Evolutionary conservation across 345 rosid genomes (phyloP).

Genomic region (Abelmoschus esculentus): DNA sequence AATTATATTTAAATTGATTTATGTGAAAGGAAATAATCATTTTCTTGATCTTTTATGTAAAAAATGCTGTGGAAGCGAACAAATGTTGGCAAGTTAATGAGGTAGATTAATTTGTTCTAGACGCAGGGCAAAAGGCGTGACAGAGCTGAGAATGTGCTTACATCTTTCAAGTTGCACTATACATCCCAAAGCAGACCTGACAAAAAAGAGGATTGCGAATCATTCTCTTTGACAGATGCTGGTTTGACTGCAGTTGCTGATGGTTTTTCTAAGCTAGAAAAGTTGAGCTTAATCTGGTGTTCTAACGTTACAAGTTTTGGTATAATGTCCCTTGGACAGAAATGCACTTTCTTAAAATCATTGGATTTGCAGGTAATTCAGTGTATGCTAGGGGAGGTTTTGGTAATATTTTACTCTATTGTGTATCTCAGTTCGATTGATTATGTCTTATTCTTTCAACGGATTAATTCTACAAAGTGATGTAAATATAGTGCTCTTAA

Average conservation of each 20-base stretch:
- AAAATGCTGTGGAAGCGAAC: background rate
- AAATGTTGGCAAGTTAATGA: background rate
- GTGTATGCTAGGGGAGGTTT: background rate
- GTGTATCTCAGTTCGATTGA: background rate
- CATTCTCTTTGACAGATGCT: constrained; percentile 54
- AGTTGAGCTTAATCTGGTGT: constrained; percentile 84
- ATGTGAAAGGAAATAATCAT: too few relatives aligned
- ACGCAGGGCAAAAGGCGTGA: constrained; percentile 47
- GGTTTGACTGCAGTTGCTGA: constrained; percentile 58
- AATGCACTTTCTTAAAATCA: constrained; percentile 52
- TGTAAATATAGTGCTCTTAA: background rate
- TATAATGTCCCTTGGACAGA: constrained; percentile 51
- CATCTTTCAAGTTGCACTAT: constrained; percentile 25
- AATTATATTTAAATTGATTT: too few relatives aligned
- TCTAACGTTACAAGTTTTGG: constrained; percentile 64
- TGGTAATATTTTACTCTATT: background rate
- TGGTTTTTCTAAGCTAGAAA: constrained; percentile 62
- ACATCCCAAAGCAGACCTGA: constrained; percentile 21
- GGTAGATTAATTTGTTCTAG: background rate
- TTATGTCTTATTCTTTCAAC: background rate
- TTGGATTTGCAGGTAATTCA: constrained; percentile 75
- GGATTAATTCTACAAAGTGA: background rate
- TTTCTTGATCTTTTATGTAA: too few relatives aligned
- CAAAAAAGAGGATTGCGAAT: constrained; percentile 31
- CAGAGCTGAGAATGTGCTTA: constrained; percentile 15